Evolutionary conservation across 352 stramenopile genomes (phyloP).

Genomic region (Pythium phragmiticola): DNA sequence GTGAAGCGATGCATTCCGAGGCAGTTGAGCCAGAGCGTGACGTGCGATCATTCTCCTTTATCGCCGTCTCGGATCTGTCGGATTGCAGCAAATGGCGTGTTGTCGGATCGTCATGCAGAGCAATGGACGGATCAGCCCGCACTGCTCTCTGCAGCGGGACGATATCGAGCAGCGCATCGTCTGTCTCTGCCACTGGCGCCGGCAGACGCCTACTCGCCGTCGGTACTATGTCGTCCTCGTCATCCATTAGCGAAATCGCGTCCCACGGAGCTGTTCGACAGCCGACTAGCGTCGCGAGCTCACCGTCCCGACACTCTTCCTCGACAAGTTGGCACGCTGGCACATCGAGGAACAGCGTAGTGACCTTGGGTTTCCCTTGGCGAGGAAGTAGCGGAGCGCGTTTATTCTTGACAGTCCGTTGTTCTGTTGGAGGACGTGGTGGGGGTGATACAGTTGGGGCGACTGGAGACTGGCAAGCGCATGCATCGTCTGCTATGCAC

Average conservation of each 20-base stretch:
- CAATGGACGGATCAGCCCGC: background rate
- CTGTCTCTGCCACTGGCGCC: background rate
- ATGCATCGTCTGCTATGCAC: conserved; percentile 1
- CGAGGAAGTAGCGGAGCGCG: background rate
- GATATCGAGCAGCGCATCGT: background rate
- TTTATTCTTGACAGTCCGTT: background rate
- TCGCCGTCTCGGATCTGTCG: background rate
- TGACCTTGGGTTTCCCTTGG: background rate
- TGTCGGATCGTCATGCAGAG: background rate
- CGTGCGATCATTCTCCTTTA: background rate
- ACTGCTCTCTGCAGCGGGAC: background rate
- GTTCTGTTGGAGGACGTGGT: background rate
- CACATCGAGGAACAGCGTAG: conserved; percentile 23
- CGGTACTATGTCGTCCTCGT: conserved; percentile 6
- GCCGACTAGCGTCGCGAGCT: background rate
- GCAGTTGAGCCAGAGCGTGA: too few species aligned
- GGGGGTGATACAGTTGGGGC: background rate
- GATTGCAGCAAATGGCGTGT: background rate
- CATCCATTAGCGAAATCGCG: conserved; percentile 1
- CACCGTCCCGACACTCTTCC: background rate
- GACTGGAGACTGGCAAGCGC: background rate
- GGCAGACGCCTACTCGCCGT: background rate
- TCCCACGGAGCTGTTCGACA: background rate
- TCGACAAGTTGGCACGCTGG: conserved; percentile 24
- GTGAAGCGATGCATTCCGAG: too few species aligned